Evolutionary conservation across 176 grass and related monocot species (phyloP), one percentile per base, ranked within the genome.

Genomic region (Musa beccarii): DNA sequence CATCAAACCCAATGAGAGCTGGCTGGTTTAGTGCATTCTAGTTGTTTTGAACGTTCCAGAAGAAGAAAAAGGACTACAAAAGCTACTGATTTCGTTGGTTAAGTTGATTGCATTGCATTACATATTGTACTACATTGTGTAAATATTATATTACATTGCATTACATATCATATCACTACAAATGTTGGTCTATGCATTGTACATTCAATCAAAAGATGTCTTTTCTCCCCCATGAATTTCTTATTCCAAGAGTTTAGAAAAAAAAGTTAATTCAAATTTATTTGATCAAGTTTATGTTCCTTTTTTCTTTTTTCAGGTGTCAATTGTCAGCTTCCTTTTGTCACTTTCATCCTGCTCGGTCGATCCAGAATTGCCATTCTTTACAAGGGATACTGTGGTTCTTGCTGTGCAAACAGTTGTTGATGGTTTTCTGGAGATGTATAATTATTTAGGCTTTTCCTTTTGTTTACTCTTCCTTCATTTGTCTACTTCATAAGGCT

Each of bases 381-480:
- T 97, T 54, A 78, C 87, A 52, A 97, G 74, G 79, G 86, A 90
- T 68, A 83, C 81, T 71, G 75, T 89, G 63, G 85, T 79, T 69
- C 77, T 72, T 86, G 79, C 90, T 15, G 72, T 97, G 66, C 88
- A 88, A 92, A 90, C 84, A 70, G 84, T 97, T 73, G 93, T 97
- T 64, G 93, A 97, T 74, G 93, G 93, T 72, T 97, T 97, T 83
- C 70, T 97, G 79, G 87, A 96, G 80, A 82, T 79, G 93, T 96
- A 96, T 57, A 74, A 59, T 23, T 51, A 87, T 69, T 15, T 74
- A 72, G 72, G 14, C 53, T 34, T 34, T 34, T 80, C 19, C 14
- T 55, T 75, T 74, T 2, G 10, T 34, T 43, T 51, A 10, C 66
- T 57, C 77, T 52, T 74, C 1, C 53, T 76, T 66, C 72, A 34